Base-by-base conservation (phyloP, 2,329 filamentous ascomycete genomes). In the Pseudogymnoascus sp. region DNA sequence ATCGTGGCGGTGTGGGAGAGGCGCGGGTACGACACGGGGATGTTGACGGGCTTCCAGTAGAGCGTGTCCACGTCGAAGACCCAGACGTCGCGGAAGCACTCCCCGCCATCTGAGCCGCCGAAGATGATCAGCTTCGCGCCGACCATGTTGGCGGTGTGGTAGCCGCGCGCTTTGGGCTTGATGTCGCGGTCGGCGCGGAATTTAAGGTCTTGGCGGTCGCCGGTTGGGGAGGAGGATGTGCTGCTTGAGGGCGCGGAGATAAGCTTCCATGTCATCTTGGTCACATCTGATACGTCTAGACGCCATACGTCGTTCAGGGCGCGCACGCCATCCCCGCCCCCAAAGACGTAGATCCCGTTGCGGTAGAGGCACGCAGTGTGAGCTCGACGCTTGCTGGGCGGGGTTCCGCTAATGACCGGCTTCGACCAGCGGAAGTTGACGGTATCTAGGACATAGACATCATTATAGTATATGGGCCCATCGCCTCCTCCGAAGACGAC, bases 1-100 rank as follows among this genome's bases (percentile, higher is more conserved):
- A 89, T 82, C 16, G 86, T 89, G 44, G 86, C 83, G 25, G 86
- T 88, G 71, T 89, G 86, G 23, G 84, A 87, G 60, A 89, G 78
- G 18, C 86, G 82, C 40, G 84, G 82, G 72, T 81, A 87, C n/a
- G 83, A 83, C 35, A 60, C 59, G 18, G 84, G 80, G 23, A 88
- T 85, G 63, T 77, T 72, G 63, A 88, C 85, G 5, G 77, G 71
- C 65, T 81, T 83, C 84, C 87, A 89, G 23, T 77, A 67, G 64
- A 82, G 78, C 40, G 78, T 80, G 60, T 89, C 85, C 5, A 88
- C 82, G 71, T 89, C 85, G 75, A 88, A 89, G 31, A 89, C 82
- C 86, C 86, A 89, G 42, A 89, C 86, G 70, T 89, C 86, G 71
- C 86, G 82, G 75, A 89, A 89, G 74, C 86, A 89, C 74, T 89